phyloP scores from a whole-genome alignment of 352 stramenopile genomes.

The Pythium volutum region DNA sequence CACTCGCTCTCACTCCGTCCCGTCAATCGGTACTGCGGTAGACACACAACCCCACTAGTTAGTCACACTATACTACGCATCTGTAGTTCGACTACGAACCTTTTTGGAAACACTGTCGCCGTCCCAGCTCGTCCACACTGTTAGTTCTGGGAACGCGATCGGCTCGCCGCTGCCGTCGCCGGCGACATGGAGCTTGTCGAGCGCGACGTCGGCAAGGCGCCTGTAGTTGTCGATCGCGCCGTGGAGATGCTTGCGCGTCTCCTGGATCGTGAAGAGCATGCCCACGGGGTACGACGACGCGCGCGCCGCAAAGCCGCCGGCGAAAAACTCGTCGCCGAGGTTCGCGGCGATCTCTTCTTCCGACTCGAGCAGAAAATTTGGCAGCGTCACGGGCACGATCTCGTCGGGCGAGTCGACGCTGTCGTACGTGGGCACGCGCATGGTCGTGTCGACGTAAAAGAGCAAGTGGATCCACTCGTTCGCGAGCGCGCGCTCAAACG shows the following conservation, averaged over 20 bases:
- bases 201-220: slow-evolving; percentile 41
- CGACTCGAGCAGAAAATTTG: slow-evolving; percentile 61
- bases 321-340: slow-evolving; percentile 61
- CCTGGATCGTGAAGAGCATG: slow-evolving; percentile 68
- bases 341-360: slow-evolving; percentile 68
- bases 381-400: slow-evolving; percentile 38
- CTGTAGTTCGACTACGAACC: neutral
- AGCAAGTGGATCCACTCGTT: slow-evolving; percentile 72
- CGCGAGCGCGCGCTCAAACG: slow-evolving; percentile 54
- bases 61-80: neutral
- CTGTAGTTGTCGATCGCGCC: slow-evolving; percentile 64
- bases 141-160: slow-evolving; percentile 44
- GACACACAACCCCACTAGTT: neutral
- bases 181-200: slow-evolving; percentile 49
- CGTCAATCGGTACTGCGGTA: slow-evolving; percentile 40
- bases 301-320: slow-evolving; percentile 41
- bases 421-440: slow-evolving; percentile 14
- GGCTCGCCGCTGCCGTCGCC: slow-evolving; percentile 12
- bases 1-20: slow-evolving; percentile 41
- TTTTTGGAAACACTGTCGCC: slow-evolving; percentile 13
- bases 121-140: slow-evolving; percentile 35
- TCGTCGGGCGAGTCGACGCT: neutral
- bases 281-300: slow-evolving; percentile 58
- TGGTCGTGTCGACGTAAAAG: slow-evolving; percentile 59
- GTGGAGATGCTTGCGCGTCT: slow-evolving; percentile 68